phyloP scores from a whole-genome alignment of 2,329 filamentous ascomycete genomes.

The Xylaria polymorpha region DNA sequence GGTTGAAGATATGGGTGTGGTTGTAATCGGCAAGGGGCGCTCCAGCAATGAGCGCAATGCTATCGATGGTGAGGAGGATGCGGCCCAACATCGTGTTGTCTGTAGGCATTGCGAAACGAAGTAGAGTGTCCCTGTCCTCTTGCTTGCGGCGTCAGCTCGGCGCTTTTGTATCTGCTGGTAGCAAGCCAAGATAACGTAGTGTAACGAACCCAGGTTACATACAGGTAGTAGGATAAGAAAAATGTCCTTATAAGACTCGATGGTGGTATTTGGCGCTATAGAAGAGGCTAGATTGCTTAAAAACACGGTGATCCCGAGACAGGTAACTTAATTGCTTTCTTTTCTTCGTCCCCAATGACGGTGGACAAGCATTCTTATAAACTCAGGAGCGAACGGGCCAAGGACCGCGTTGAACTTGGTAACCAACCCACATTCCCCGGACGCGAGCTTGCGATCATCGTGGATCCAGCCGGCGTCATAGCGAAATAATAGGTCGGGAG shows the following conservation, averaged over 20 bases:
- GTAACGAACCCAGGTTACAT: background rate
- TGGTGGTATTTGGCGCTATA: too few species aligned
- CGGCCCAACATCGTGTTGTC: constrained; percentile 52
- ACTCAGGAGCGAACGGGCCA: background rate
- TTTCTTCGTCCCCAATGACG: background rate
- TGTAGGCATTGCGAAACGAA: too few species aligned
- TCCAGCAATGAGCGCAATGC: constrained; percentile 53
- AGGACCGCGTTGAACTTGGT: background rate
- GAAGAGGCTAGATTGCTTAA: background rate
- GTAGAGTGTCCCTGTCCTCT: too few species aligned
- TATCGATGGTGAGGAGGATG: constrained; percentile 55
- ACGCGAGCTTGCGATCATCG: background rate
- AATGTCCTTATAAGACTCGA: background rate
- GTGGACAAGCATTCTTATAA: constrained; percentile 11
- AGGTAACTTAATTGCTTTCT: background rate
- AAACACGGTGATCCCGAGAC: background rate
- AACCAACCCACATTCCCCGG: background rate
- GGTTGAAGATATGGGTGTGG: constrained; percentile 57
- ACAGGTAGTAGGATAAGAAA: background rate
- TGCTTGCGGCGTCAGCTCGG: background rate
- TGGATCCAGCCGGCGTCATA: constrained; percentile 5
- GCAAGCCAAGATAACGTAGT: background rate
- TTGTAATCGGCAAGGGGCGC: constrained; percentile 54
- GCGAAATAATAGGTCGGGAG: background rate
- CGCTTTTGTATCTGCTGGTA: background rate